phyloP scores from a whole-genome alignment of 768 basidiomycete genomes.

The Kwoniella shandongensis region DNA sequence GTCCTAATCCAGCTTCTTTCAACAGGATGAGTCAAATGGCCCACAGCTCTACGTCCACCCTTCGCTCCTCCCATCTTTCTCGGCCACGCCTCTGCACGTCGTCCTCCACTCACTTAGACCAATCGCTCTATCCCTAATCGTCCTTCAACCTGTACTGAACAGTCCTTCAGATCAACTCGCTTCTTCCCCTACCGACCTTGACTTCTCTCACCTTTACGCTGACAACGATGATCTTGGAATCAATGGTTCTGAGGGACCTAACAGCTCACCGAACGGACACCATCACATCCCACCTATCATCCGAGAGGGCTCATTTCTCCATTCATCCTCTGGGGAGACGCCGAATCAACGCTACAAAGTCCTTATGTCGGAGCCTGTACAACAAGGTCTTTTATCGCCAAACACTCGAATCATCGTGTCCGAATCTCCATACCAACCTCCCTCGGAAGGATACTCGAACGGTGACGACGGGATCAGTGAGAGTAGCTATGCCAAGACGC shows the following conservation, averaged over 20 bases:
- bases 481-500: constrained; percentile 22
- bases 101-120: constrained; percentile 27
- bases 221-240: too few relatives aligned
- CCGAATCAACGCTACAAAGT: constrained; percentile 52
- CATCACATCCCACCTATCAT: constrained; percentile 26
- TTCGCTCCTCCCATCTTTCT: constrained; percentile 26
- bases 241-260: too few relatives aligned
- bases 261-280: too few relatives aligned
- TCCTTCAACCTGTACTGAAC: constrained; percentile 32
- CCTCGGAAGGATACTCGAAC: not conserved
- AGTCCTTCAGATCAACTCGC: not conserved
- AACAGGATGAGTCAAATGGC: not conserved
- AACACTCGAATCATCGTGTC: constrained; percentile 63
- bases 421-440: constrained; percentile 16
- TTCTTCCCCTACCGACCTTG: constrained; percentile 6
- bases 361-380: constrained; percentile 67
- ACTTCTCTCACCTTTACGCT: constrained; percentile 15
- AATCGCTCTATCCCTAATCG: constrained; percentile 22
- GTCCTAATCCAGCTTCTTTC: not conserved
- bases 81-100: constrained; percentile 15
- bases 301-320: constrained; percentile 25
- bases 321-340: not conserved
- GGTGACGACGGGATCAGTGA: constrained; percentile 1
- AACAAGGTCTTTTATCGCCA: constrained; percentile 65
- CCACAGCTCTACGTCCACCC: constrained; percentile 26